A percentile compares a stretch with the other conserved stretches of the same genome.
Evolutionary conservation across 2,329 filamentous ascomycete genomes (phyloP).

Genomic region (Colletotrichum navitas): DNA sequence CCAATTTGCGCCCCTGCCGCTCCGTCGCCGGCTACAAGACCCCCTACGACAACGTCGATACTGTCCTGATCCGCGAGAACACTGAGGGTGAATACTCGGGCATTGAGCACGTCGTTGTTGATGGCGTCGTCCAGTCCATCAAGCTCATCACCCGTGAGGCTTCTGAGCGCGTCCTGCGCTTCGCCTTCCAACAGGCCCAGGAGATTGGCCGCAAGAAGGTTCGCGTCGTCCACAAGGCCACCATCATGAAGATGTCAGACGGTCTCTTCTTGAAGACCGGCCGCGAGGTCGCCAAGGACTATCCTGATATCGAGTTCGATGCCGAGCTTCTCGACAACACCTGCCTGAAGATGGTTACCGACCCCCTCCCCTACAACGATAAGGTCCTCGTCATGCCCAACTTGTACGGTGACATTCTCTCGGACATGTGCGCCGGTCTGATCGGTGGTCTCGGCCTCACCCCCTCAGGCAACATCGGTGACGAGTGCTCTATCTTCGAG

Average conservation of each 20-base stretch:
- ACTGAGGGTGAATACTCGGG: slow-evolving; percentile 99
- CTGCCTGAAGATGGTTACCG: slow-evolving; percentile 98
- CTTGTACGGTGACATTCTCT: slow-evolving; percentile 99
- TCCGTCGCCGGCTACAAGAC: slow-evolving; percentile 99
- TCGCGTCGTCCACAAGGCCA: slow-evolving; percentile 98
- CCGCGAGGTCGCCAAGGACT: slow-evolving; percentile 90
- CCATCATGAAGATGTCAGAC: slow-evolving; percentile 99
- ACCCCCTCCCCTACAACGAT: slow-evolving; percentile 97
- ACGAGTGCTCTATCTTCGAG: slow-evolving; percentile 99
- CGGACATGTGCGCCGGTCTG: slow-evolving; percentile 98
- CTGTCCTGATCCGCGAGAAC: slow-evolving; percentile 98
- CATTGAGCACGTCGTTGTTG: slow-evolving; percentile 97
- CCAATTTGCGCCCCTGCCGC: slow-evolving; percentile 97
- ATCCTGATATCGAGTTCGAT: slow-evolving; percentile 95
- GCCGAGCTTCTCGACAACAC: slow-evolving; percentile 99
- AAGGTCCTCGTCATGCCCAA: slow-evolving; percentile 99
- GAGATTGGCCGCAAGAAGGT: slow-evolving; percentile 96
- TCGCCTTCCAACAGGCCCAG: slow-evolving; percentile 97
- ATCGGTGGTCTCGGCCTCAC: slow-evolving; percentile 98
- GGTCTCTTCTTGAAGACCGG: slow-evolving; percentile 95
- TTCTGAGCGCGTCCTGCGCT: slow-evolving; percentile 94
- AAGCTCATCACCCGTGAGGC: slow-evolving; percentile 98
- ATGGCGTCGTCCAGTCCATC: slow-evolving; percentile 98
- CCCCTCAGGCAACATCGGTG: slow-evolving; percentile 97
- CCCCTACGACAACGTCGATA: slow-evolving; percentile 96